Evolutionary conservation across 805 yeast species (phyloP), one percentile per base, ranked within the genome.

Genomic region (Metschnikowia proteae): DNA sequence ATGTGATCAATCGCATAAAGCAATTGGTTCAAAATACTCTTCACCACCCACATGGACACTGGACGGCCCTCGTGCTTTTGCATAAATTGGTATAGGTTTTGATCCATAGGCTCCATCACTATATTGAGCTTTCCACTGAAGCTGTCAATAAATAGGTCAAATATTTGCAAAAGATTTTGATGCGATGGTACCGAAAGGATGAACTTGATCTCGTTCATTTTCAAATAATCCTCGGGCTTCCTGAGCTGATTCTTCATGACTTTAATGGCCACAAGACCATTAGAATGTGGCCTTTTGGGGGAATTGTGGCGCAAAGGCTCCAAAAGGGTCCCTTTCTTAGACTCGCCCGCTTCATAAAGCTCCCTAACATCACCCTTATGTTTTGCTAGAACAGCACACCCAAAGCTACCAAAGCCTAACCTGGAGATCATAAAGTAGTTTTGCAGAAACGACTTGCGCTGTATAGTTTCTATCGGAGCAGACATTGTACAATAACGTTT

Each of bases 91-190:
- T 83, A 83, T 49, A 92, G 71, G 60, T 84, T 89, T 65, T 84
- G 89, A 54, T 84, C 86, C 89, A 91, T 80, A 26, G 84, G 77
- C 64, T 92, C 98, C 95, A 92, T 88, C 9, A 85, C 86, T 34
- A 91, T 88, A 60, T 88, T 89, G 47, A 89, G 71, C 57, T 80
- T 79, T 54, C 72, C 78, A 38, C 78, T 68, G 23, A 59, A 52
- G 45, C 77, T 71, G 67, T 92, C 97, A 49, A 88, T 75, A 59
- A 91, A 88, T 61, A 89, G 74, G 59, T 90, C 97, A 65, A 80
- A 81, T 4, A 89, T 76, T 56, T 83, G 87, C 17, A 91, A 83
- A 47, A 92, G 68, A 56, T 82, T 80, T 23, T 78, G 78, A 66
- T 89, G 96, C 1, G 87, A 75, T 1, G 88, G 83, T 23, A 90